Evolutionary conservation across 2,329 filamentous ascomycete species (phyloP).

Genomic region (Chalaropsis ovoidea): DNA sequence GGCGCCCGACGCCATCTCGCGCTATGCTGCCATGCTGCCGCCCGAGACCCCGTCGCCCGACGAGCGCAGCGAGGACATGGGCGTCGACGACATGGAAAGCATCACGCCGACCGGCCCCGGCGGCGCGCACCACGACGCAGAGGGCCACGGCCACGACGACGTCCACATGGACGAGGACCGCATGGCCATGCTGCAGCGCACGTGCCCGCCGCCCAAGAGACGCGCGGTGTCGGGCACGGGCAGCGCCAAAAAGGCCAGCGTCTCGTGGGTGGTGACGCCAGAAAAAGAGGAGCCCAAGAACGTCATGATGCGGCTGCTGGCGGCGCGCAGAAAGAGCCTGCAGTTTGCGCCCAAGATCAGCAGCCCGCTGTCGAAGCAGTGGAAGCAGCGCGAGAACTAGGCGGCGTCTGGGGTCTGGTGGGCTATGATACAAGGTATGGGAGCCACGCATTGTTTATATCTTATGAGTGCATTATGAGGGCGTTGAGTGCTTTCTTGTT

Average conservation of each 20-base stretch:
- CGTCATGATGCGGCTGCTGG: constrained; percentile 54
- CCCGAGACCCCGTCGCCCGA: constrained; percentile 38
- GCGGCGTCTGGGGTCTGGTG: too few relatives aligned
- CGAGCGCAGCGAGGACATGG: constrained; percentile 30
- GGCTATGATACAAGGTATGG: constrained; percentile 6
- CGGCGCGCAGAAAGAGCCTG: constrained; percentile 64
- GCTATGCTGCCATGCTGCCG: constrained; percentile 42
- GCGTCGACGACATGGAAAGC: constrained; percentile 30
- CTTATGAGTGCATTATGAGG: constrained; percentile 1
- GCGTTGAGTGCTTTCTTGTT: not conserved
- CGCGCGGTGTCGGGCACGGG: not conserved
- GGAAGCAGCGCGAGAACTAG: constrained; percentile 33
- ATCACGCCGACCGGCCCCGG: not conserved
- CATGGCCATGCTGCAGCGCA: constrained; percentile 34
- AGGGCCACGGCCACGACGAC: constrained; percentile 29
- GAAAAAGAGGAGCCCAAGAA: constrained; percentile 44
- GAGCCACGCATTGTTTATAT: constrained; percentile 13
- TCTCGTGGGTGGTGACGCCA: constrained; percentile 37
- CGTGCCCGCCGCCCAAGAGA: constrained; percentile 30
- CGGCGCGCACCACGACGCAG: too few relatives aligned
- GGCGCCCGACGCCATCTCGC: constrained; percentile 44
- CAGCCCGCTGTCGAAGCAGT: constrained; percentile 56
- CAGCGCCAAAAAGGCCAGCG: constrained; percentile 27
- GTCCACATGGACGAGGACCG: constrained; percentile 31
- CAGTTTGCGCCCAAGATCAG: constrained; percentile 66